A percentile compares a stretch with the other conserved stretches of the same genome.
Evolutionary conservation across 2,329 filamentous ascomycete species (phyloP).

Genomic region (Davidsoniella neocaledoniae): DNA sequence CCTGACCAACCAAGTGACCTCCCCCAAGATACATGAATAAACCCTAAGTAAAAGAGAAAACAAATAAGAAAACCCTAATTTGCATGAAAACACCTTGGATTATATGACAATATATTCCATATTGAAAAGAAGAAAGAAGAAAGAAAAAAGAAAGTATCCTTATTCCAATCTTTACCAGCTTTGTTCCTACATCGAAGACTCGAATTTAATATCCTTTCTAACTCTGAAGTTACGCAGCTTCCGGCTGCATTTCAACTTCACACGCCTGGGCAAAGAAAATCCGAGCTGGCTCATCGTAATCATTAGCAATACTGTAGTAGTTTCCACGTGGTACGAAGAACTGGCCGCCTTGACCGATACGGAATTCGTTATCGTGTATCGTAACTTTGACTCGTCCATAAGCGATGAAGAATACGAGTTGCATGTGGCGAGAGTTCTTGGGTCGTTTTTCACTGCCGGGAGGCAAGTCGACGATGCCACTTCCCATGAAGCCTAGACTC

Average conservation of each 20-base stretch:
- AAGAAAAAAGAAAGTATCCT: too few relatives aligned
- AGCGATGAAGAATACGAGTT: conserved; percentile 90
- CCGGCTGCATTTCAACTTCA: conserved; percentile 27
- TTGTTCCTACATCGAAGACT: too few relatives aligned
- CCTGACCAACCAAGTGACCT: too few relatives aligned
- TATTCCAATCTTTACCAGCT: too few relatives aligned
- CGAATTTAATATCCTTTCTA: too few relatives aligned
- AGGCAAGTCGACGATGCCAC: conserved; percentile 77
- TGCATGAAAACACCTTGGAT: too few relatives aligned
- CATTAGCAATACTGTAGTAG: conserved; percentile 80
- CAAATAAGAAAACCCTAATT: too few relatives aligned
- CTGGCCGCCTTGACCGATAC: conserved; percentile 71
- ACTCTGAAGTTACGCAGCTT: background rate
- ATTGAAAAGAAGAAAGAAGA: too few relatives aligned
- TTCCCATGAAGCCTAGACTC: conserved; percentile 70
- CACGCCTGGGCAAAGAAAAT: conserved; percentile 90
- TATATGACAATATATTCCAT: too few relatives aligned
- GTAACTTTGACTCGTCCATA: conserved; percentile 67
- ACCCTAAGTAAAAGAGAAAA: too few relatives aligned
- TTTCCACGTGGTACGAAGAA: conserved; percentile 95
- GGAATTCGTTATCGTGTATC: conserved; percentile 59
- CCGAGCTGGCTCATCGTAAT: conserved; percentile 51
- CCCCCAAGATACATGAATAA: too few relatives aligned
- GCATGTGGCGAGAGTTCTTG: conserved; percentile 91
- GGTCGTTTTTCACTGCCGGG: conserved; percentile 67